These are phyloP conservation scores for Globisporangium barbulae DNA, from an alignment of 352 stramenopile species.

Conservation along the genomic window DNA sequence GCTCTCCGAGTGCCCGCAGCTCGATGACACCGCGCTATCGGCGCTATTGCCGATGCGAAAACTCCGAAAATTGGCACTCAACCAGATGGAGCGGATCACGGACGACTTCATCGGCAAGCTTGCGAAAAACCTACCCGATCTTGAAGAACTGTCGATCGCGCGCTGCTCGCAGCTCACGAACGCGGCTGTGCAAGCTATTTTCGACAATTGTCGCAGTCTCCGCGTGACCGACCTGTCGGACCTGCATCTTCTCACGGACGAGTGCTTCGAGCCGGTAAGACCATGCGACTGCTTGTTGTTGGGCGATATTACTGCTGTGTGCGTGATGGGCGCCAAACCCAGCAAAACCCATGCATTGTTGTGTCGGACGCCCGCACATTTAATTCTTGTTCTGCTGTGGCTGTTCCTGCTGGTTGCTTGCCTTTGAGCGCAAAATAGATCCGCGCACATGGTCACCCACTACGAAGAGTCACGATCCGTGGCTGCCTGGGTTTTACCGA, in stretches of 20 bases:
- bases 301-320: background rate
- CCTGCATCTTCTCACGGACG: slow-evolving; percentile 64
- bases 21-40: slow-evolving; percentile 55
- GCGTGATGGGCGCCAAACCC: slow-evolving; percentile 5
- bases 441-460: slow-evolving; percentile 43
- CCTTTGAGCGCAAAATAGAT: slow-evolving; percentile 23
- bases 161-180: slow-evolving; percentile 71
- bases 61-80: slow-evolving; percentile 62
- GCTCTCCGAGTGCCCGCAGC: slow-evolving; percentile 75
- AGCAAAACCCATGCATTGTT: background rate
- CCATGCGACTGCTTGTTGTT: background rate
- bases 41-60: slow-evolving; percentile 60
- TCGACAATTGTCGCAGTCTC: slow-evolving; percentile 58
- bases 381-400: slow-evolving; percentile 4
- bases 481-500: slow-evolving; percentile 65
- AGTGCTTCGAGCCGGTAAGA: slow-evolving; percentile 54
- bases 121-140: slow-evolving; percentile 33
- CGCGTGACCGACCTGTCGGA: slow-evolving; percentile 67
- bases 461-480: slow-evolving; percentile 54
- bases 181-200: slow-evolving; percentile 30
- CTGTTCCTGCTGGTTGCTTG: background rate
- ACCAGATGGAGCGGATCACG: slow-evolving; percentile 73
- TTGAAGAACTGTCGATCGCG: slow-evolving; percentile 71
- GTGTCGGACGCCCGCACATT: background rate
- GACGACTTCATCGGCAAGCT: slow-evolving; percentile 55